Conservation (phyloP, 768 basidiomycete species). For the Mycena belliarum region DNA sequence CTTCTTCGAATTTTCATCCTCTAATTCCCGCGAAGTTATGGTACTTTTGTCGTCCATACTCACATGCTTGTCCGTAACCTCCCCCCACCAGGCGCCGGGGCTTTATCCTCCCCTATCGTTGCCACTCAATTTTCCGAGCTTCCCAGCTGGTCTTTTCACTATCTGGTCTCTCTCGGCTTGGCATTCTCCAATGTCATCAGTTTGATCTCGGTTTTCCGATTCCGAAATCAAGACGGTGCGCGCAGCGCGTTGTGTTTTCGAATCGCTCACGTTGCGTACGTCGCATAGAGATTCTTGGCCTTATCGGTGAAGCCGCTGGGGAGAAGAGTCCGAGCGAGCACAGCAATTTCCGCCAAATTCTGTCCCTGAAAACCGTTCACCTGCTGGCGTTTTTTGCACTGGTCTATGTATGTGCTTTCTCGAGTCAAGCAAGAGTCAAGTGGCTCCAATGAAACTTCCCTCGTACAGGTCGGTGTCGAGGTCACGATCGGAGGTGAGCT, state of each 20-base stretch:
- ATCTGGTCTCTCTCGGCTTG: conserved; percentile 55
- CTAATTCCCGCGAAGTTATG: conserved; percentile 36
- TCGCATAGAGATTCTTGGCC: conserved; percentile 12
- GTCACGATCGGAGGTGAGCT: conserved; percentile 50
- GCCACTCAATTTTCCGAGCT: conserved; percentile 63
- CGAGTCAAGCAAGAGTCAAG: too few relatives aligned
- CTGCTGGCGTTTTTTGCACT: conserved; percentile 46
- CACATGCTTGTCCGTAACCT: background rate
- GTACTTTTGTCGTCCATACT: conserved; percentile 25
- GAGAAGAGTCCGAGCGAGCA: conserved; percentile 22
- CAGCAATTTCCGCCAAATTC: conserved; percentile 48
- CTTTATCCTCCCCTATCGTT: conserved; percentile 57
- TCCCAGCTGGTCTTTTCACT: conserved; percentile 62
- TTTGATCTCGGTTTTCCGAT: conserved; percentile 28
- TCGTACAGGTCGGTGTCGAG: conserved; percentile 55
- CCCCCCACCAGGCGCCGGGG: conserved; percentile 39
- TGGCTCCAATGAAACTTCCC: too few relatives aligned
- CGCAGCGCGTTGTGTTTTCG: background rate
- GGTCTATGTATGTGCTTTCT: too few relatives aligned
- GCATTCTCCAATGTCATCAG: conserved; percentile 39
- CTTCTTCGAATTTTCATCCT: background rate
- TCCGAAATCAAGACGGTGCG: conserved; percentile 34
- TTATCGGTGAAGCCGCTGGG: conserved; percentile 26
- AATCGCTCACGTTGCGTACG: background rate
- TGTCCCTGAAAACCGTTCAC: conserved; percentile 42